Percentiles rank a stretch among this genome's conserved stretches.
Evolutionary conservation across 495 filamentous ascomycete genomes (phyloP).

Genomic region (Tuber aestivum): DNA sequence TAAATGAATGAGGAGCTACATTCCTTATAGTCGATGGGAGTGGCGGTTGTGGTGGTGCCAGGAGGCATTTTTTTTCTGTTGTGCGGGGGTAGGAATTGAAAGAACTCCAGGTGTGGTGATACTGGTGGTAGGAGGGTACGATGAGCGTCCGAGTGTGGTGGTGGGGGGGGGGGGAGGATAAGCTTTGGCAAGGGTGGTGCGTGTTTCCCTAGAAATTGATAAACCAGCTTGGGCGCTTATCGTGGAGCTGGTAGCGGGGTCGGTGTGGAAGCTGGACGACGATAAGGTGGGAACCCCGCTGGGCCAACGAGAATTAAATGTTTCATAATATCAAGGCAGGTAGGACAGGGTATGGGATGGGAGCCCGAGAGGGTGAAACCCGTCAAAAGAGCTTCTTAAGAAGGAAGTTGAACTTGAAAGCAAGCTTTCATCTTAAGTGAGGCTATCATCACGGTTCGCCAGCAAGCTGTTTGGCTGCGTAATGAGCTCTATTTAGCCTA

Average conservation of each 20-base stretch:
- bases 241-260: background rate
- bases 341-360: background rate
- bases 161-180: background rate
- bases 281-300: background rate
- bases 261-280: background rate
- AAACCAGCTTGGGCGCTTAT: background rate
- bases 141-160: background rate
- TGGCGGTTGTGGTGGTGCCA: background rate
- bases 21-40: background rate
- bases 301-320: background rate
- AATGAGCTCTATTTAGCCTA: background rate
- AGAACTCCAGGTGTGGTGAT: background rate
- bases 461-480: background rate
- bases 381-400: background rate
- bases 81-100: background rate
- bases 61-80: background rate
- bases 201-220: background rate
- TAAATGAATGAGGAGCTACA: slow-evolving; percentile 3
- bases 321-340: background rate
- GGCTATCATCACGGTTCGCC: background rate
- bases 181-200: background rate
- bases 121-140: background rate
- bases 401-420: background rate
- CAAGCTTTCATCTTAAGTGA: background rate
- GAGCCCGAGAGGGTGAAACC: background rate